Base-by-base conservation (phyloP, 306 rosid species). In the Pyrus bretschneideri region DNA sequence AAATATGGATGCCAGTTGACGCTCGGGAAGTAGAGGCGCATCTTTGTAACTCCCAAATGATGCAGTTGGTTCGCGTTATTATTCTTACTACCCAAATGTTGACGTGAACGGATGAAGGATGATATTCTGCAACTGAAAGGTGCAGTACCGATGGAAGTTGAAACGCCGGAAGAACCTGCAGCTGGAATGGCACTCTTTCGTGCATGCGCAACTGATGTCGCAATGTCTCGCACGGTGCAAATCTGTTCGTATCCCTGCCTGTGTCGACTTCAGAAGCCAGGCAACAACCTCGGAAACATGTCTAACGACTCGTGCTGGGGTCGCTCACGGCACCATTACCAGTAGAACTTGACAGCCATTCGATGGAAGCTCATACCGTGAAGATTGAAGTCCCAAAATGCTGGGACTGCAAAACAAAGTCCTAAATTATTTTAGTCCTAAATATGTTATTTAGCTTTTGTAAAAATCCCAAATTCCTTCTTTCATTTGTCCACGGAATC, bases 81-180 rank as follows among this genome's bases (percentile, higher is more conserved):
- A 85, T 15, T 80, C 82, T 89, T 90, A 87, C 73, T 77, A 86
- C 76, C 97, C 93, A 81, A 88, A 83, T 84, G 69, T 83, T 83
- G 86, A 54, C 82, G 89, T 86, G 90, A 86, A 68, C 90, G 96
- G 96, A 91, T 76, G 82, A 91, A 81, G 88, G 97, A 94, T 80
- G 98, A 87, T 82, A 80, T 91, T 76, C 80, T 91, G 77, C 91
- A 88, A 93, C 89, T 72, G 98, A 89, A 89, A 81, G 80, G 86
- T 76, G 91, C 93, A 67, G 67, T 89, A 49, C 90, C 88, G 29
- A 80, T 87, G 85, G 96, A 90, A 83, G 81, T 87, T 79, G 93
- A 88, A 85, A 81, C 84, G 83, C 89, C 96, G 38, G 96, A 90
- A 84, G 95, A 87, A 83, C 94, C 91, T 83, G 78, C 87, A 29